Conservation (phyloP, 257 asterid species). For the Fraxinus anomala region DNA sequence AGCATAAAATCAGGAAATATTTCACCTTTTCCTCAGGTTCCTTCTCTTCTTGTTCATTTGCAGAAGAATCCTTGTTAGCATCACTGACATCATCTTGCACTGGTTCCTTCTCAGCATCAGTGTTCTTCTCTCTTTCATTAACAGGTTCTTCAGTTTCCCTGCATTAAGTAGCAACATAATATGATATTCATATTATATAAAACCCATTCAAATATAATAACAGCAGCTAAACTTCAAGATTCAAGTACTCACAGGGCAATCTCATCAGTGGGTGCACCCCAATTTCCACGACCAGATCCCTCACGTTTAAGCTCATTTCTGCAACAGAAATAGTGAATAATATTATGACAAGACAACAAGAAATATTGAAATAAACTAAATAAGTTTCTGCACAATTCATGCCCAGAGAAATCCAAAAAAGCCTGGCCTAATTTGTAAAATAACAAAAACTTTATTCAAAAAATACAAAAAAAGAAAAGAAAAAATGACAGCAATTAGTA, state of each 20-base stretch:
- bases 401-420: neutral
- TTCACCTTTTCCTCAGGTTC: conserved; percentile 71
- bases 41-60: conserved; percentile 48
- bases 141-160: conserved; percentile 57
- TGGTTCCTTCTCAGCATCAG: conserved; percentile 51
- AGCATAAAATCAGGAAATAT: neutral
- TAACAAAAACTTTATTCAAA: neutral
- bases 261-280: conserved; percentile 68
- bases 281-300: conserved; percentile 74
- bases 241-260: conserved; percentile 44
- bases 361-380: neutral
- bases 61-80: conserved; percentile 46
- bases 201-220: neutral
- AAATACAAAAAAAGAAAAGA: neutral
- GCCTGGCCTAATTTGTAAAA: neutral
- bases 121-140: conserved; percentile 44
- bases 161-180: neutral
- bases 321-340: neutral
- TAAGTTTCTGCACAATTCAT: neutral
- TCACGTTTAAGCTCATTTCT: conserved; percentile 65
- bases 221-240: neutral
- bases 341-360: neutral
- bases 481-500: neutral
- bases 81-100: conserved; percentile 50
- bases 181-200: neutral